phyloP scores from a whole-genome alignment of 2,329 filamentous ascomycete genomes.

The Pyricularia sp. region DNA sequence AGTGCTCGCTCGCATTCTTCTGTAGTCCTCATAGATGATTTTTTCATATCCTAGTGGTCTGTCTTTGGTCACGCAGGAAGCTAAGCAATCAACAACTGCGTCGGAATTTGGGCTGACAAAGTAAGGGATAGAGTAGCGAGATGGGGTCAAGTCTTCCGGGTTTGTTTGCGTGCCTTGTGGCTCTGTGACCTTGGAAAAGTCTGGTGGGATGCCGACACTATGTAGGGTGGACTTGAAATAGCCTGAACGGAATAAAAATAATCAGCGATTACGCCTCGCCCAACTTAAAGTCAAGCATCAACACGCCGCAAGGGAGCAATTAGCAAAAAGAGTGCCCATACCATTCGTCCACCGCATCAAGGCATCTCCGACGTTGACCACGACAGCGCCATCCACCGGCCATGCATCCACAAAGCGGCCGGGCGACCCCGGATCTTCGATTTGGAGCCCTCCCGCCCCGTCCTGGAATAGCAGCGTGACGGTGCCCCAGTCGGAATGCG shows the following conservation, averaged over 20 bases:
- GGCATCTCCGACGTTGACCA: slow-evolving; percentile 28
- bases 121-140: slow-evolving; percentile 45
- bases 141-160: slow-evolving; percentile 24
- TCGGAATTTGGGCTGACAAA: slow-evolving; percentile 37
- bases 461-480: slow-evolving; percentile 34
- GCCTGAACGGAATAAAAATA: slow-evolving; percentile 15
- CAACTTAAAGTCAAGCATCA: too few species aligned
- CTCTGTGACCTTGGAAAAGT: slow-evolving; percentile 11
- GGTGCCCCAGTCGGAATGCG: slow-evolving; percentile 24
- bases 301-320: not conserved
- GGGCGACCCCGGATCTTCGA: slow-evolving; percentile 20
- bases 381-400: slow-evolving; percentile 16
- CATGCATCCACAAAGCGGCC: slow-evolving; percentile 26
- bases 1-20: not conserved
- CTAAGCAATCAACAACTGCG: slow-evolving; percentile 36
- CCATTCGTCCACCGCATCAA: slow-evolving; percentile 27
- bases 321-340: slow-evolving; percentile 8
- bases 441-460: slow-evolving; percentile 27
- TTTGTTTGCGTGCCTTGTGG: slow-evolving; percentile 21
- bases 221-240: slow-evolving; percentile 39
- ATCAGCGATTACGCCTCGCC: not conserved
- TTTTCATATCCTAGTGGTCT: slow-evolving; percentile 35
- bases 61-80: slow-evolving; percentile 25
- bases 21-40: slow-evolving; percentile 4
- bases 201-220: slow-evolving; percentile 30